phyloP scores from a whole-genome alignment of 73 alveolate species.

The Blepharisma japonicum region DNA sequence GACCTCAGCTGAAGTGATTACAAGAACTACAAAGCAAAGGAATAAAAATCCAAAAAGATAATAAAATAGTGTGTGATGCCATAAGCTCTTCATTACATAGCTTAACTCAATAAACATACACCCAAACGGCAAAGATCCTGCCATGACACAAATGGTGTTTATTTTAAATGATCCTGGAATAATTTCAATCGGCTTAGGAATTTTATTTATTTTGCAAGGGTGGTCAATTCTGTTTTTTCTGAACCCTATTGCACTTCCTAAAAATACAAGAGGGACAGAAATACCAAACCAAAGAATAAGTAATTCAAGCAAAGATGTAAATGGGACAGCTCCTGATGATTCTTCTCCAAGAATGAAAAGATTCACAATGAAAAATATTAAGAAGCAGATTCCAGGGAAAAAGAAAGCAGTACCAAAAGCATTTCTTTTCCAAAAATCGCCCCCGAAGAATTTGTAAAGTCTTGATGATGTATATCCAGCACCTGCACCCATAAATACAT shows the following conservation, averaged over 20 bases:
- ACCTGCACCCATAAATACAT: constrained; percentile 40
- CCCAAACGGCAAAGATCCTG: constrained; percentile 50
- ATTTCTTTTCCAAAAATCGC: constrained; percentile 45
- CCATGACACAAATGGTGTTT: constrained; percentile 34
- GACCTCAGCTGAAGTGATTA: constrained; percentile 48
- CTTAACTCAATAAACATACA: constrained; percentile 16
- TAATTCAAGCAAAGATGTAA: constrained; percentile 34
- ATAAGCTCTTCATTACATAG: constrained; percentile 29
- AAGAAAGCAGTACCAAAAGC: constrained; percentile 33
- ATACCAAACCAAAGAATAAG: constrained; percentile 44
- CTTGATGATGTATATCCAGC: constrained; percentile 43
- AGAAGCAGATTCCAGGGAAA: constrained; percentile 43
- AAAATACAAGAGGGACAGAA: constrained; percentile 34
- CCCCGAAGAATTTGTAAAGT: constrained; percentile 42
- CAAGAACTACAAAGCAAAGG: constrained; percentile 28
- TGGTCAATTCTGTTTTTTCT: constrained; percentile 18
- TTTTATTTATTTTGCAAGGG: constrained; percentile 38
- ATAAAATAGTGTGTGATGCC: constrained; percentile 36
- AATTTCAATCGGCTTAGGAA: constrained; percentile 36
- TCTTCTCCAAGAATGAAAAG: constrained; percentile 34
- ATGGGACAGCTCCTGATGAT: constrained; percentile 39
- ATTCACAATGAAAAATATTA: constrained; percentile 30
- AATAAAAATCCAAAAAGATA: constrained; percentile 44
- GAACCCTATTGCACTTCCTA: constrained; percentile 43
- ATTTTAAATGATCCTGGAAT: constrained; percentile 20